Base-by-base conservation (phyloP, 805 yeast species). In the Candida ovalis region DNA sequence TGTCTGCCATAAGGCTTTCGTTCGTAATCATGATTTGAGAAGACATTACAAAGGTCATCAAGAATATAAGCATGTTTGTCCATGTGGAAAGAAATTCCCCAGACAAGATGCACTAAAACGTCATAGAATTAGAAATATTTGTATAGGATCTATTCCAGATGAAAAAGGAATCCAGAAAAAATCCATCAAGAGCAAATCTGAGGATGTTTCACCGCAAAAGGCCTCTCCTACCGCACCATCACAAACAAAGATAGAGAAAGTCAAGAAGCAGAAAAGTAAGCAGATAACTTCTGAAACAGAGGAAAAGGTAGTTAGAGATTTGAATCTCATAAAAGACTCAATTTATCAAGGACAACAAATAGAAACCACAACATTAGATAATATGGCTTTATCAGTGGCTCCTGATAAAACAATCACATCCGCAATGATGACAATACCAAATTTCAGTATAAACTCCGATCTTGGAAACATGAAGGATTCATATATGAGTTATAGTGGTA, bases 31-130 rank as follows among this genome's bases (percentile, higher is more conserved):
- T 63, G 99, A 94, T 68, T 73, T 94, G 57, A 80, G 88, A 51
- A 78, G 99, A 51, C 99, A 94, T 62, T 82, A 81, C 55, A 88
- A 88, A 63, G 87, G 91, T 15, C 99, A 94, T 63, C 75, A 80
- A 46, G 90, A 81, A 45, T 82, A 83, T 52, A 76, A 83, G 24
- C 84, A 77, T 56, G 72, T 72, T 24, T 94, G 99, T 68, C 86
- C 86, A 0, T 95, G 99, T 70, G 97, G 97, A n/a, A 92, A 91
- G 68, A 84, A 83, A 52, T 94, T 94, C 69, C 83, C 92, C 1
- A 76, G 98, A 49, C 84, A 86, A 46, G 97, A 94, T 71, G 96
- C 97, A 0, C 71, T 91, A 64, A 81, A 80, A 56, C 78, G 92
- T 52, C 99, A 92, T 62, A 73, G 88, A 54, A 73, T 80, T 41